Base-by-base conservation (phyloP, 140 eudicot genomes). In the Anethum foeniculum region DNA sequence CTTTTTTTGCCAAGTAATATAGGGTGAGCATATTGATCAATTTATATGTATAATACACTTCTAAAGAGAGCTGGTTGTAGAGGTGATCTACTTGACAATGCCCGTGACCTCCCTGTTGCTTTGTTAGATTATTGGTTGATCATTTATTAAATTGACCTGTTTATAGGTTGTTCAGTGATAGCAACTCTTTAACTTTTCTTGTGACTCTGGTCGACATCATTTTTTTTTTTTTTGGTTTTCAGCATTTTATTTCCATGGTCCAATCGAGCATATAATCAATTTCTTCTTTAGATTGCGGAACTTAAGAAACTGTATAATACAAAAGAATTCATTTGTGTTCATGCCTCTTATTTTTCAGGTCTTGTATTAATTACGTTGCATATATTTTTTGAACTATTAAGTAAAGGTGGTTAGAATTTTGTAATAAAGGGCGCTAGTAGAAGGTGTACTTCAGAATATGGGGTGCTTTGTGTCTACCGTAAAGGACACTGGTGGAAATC, bases 401-500 rank as follows among this genome's bases (percentile, higher is more conserved):
- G 44, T 83, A 23, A 58, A 32, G 60, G 72, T 71, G 65, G 79
- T 83, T 82, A 65, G 80, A 89, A 84, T 76, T 58, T 58, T 58
- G 9, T 58, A 1, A 7, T 23, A 23, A 23, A 58, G 65, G 65
- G 30, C 81, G 84, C 76, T 83, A 89, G 85, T 80, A 82, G 72
- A 81, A 81, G 62, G 74, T n/a, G 11, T 3, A 4, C 5, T 43
- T 68, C 47, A 75, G 79, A 87, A 81, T 76, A 94, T 94, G 98
- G 97, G 97, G 80, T 92, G 98, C 85, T 67, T 90, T 83, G 86
- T 83, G 75, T 94, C 97, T 44, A 92, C 96, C 39, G 89, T 90
- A 13, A 86, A 89, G 78, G 94, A 94, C 41, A 58, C 93, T 75
- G 94, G 94, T 64, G 97, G 92, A 79, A 89, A 85, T 82, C 81